These are phyloP conservation scores for Trametes cinnabarina DNA, from an alignment of 768 basidiomycete genomes.

Conservation along the genomic window DNA sequence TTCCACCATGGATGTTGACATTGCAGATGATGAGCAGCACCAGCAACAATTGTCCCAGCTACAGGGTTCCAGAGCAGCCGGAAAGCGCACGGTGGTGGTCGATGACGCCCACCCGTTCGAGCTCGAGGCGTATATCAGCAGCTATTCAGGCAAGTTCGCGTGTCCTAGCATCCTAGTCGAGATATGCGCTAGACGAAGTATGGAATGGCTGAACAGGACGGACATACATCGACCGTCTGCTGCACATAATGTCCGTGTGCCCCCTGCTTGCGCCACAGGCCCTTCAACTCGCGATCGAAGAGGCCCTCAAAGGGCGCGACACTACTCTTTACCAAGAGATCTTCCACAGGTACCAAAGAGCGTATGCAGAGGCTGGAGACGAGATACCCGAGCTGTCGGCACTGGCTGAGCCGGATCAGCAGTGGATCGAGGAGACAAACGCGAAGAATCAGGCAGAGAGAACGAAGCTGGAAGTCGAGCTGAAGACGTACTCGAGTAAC, in stretches of 20 bases:
- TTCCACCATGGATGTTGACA: conserved; percentile 16
- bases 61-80: background rate
- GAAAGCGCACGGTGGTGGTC: conserved; percentile 33
- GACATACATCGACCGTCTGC: conserved; percentile 69
- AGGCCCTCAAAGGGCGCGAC: conserved; percentile 70
- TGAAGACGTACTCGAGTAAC: conserved; percentile 93
- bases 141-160: conserved; percentile 63
- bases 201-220: conserved; percentile 47
- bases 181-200: background rate
- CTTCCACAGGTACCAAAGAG: conserved; percentile 54
- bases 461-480: conserved; percentile 86
- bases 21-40: conserved; percentile 2
- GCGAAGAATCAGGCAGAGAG: conserved; percentile 70
- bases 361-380: conserved; percentile 27
- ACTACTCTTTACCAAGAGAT: conserved; percentile 53
- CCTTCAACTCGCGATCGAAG: conserved; percentile 60
- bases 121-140: conserved; percentile 73
- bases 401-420: conserved; percentile 54
- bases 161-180: background rate
- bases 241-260: conserved; percentile 61
- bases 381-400: conserved; percentile 49
- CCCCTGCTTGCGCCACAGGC: conserved; percentile 74
- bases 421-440: conserved; percentile 70
- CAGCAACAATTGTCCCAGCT: background rate
- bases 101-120: conserved; percentile 87